Percentiles rank a stretch among this genome's conserved stretches.
phyloP scores from a whole-genome alignment of 805 yeast species.

The Kluyveromyces dobzhanskii region DNA sequence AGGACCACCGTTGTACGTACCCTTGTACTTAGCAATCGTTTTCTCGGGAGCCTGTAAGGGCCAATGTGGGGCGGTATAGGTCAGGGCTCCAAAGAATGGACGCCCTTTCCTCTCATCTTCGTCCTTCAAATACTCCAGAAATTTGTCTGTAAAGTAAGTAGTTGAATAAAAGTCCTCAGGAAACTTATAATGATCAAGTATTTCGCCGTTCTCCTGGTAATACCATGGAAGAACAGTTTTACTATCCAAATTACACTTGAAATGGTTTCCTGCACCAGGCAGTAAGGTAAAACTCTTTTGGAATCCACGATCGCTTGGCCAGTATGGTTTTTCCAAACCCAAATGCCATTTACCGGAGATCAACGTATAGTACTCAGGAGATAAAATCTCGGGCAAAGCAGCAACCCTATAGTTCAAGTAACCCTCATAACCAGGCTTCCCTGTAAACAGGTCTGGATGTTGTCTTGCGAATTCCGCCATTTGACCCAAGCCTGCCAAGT shows the following conservation, averaged over 20 bases:
- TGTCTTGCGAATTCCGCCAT: constrained; percentile 41
- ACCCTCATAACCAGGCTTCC: constrained; percentile 50
- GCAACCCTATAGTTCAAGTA: constrained; percentile 44
- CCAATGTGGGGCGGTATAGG: constrained; percentile 63
- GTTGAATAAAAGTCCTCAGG: constrained; percentile 44
- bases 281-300: constrained; percentile 41
- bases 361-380: constrained; percentile 41
- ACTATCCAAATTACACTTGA: constrained; percentile 34
- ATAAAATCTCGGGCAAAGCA: constrained; percentile 42
- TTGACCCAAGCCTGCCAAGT: constrained; percentile 52
- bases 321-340: constrained; percentile 39
- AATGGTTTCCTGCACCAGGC: constrained; percentile 54
- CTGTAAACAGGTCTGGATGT: constrained; percentile 33
- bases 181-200: constrained; percentile 29
- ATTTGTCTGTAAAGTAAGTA: constrained; percentile 36
- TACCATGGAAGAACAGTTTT: constrained; percentile 34
- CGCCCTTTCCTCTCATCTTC: constrained; percentile 30
- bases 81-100: constrained; percentile 47
- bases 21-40: constrained; percentile 39
- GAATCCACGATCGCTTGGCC: constrained; percentile 45
- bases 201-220: constrained; percentile 33
- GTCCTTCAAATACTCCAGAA: constrained; percentile 30
- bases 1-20: constrained; percentile 43
- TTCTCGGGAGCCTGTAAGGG: constrained; percentile 53
- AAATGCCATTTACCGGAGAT: constrained; percentile 57